Evolutionary conservation across 495 filamentous ascomycete genomes (phyloP), one percentile per base, ranked within the genome.

Genomic region (Cercophora newfieldiana): DNA sequence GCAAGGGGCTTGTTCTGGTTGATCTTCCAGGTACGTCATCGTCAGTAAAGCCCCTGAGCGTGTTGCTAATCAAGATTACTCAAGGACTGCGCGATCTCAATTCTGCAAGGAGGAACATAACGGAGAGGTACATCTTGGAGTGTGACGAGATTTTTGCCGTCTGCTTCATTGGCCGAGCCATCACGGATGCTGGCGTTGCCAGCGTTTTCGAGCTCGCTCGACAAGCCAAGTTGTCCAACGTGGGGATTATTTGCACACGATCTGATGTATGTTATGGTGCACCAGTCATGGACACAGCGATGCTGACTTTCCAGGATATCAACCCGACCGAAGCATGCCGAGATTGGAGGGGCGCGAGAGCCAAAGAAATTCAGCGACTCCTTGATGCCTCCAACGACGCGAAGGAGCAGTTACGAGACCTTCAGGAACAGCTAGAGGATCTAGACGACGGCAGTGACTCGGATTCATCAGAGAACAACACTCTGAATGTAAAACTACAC

Each of bases 81-180:
- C 47, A n/a, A 55, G 78, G 76, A 18, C 69, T 80, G 19, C 72
- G 70, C 10, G 78, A 80, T 61, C 56, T 74, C 16, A 80, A 80
- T 61, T 61, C 72, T 18, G 78, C 78, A 30, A 66, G 78, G 14
- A 65, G 66, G 28, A 73, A 71, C 26, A 75, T 79, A 28, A 79
- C 78, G 2, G 76, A 79, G 65, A 70, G 75, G 0, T 78, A 80
- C 67, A 61, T 79, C 0, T 63, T 73, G 26, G 18, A 72, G 30
- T 79, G 77, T 51, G 72, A 80, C 59, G 75, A 80, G 61, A 78
- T 80, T 19, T 78, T 79, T 59, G 74, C 66, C 8, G 70, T 79
- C 12, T 71, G 72, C 33, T 31, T 60, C 16, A 76, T 74, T 28
- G 73, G 71, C 16, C 67, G 78, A 55, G 77, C 76, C 8, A 68